These are phyloP conservation scores for Rhodotorula taiwanensis DNA, from an alignment of 768 basidiomycete species.

Conservation along the genomic window DNA sequence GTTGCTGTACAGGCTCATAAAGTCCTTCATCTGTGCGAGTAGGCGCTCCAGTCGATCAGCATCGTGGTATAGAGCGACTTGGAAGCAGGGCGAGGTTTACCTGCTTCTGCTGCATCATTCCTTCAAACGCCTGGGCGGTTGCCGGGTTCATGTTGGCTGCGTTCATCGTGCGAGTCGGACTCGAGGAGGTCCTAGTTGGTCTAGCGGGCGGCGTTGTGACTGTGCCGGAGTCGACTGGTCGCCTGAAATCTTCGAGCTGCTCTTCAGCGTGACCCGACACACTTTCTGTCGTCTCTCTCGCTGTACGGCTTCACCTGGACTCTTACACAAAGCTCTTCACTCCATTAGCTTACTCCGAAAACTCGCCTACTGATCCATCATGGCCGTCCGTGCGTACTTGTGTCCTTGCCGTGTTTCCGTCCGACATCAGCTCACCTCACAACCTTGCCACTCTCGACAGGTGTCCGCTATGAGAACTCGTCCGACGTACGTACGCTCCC, in stretches of 20 bases:
- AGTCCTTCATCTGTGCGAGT: constrained; percentile 87
- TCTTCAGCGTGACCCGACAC: no score
- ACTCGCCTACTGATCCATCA: constrained; percentile 41
- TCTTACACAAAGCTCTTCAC: no score
- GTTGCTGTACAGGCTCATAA: constrained; percentile 86
- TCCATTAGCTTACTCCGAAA: background rate
- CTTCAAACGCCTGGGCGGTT: constrained; percentile 94
- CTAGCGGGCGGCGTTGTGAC: no score
- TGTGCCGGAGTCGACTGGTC: no score
- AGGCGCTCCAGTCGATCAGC: background rate
- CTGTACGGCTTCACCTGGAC: no score
- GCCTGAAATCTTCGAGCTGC: no score
- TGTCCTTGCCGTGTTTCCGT: background rate
- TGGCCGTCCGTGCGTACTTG: constrained; percentile 59
- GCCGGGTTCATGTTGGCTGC: constrained; percentile 60
- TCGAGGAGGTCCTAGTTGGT: no score
- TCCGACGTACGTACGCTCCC: constrained; percentile 36
- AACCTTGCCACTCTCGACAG: background rate
- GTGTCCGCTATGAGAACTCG: constrained; percentile 41
- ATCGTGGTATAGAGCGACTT: background rate
- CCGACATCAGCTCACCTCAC: background rate
- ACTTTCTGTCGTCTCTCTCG: no score
- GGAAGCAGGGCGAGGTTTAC: constrained; percentile 46
- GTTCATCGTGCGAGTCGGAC: no score
- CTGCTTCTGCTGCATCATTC: constrained; percentile 94